A percentile compares a stretch with the other conserved stretches of the same genome.
These are phyloP conservation scores for Knufia petricola DNA, from an alignment of 2,329 filamentous ascomycete species.

Conservation along the genomic window DNA sequence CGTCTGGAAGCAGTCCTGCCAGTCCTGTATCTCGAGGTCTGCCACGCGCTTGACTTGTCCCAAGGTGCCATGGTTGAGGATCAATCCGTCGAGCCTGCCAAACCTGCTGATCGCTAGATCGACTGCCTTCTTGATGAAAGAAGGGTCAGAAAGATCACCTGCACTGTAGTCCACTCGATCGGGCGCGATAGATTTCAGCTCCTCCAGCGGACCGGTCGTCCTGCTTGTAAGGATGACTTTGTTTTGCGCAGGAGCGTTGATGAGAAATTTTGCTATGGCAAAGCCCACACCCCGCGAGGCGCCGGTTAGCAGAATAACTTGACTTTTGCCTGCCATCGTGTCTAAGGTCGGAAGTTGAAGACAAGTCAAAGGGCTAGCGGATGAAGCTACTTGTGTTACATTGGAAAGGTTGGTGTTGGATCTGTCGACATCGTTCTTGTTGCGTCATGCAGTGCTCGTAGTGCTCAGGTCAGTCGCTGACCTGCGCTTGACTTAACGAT, in stretches of 20 bases:
- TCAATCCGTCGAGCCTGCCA: conserved; percentile 64
- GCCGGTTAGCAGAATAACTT: conserved; percentile 62
- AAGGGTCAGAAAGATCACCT: conserved; percentile 48
- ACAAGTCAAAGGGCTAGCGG: no score
- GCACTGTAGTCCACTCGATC: conserved; percentile 47
- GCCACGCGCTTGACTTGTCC: conserved; percentile 63
- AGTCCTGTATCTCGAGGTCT: conserved; percentile 60
- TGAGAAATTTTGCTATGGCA: conserved; percentile 50
- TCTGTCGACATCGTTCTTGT: no score
- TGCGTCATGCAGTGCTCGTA: no score
- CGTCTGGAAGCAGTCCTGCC: conserved; percentile 66
- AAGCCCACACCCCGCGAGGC: conserved; percentile 57
- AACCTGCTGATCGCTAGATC: conserved; percentile 58
- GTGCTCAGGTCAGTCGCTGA: no score
- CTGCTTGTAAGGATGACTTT: conserved; percentile 52
- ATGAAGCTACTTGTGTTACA: no score
- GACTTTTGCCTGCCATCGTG: conserved; percentile 25
- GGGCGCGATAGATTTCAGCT: conserved; percentile 45
- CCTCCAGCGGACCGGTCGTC: conserved; percentile 43
- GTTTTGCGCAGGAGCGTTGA: conserved; percentile 39
- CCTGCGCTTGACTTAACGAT: no score
- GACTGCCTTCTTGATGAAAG: conserved; percentile 51
- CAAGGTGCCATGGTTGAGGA: conserved; percentile 80
- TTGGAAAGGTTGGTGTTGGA: no score
- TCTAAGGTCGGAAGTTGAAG: no score